Evolutionary conservation across 257 asterid genomes (phyloP).

Genomic region (Catharanthus roseus): DNA sequence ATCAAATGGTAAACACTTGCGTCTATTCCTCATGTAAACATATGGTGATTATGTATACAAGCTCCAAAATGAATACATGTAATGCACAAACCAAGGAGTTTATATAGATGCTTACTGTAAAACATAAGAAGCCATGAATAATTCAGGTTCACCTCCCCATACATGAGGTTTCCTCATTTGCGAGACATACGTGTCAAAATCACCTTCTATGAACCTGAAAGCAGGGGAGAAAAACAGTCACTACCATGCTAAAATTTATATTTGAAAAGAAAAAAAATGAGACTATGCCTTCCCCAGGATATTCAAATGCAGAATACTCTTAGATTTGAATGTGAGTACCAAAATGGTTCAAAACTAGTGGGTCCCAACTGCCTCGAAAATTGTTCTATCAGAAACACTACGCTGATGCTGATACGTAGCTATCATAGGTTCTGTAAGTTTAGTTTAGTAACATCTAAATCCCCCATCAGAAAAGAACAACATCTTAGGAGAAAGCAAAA

Average conservation of each 20-base stretch:
- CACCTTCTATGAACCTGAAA: slow-evolving; percentile 92
- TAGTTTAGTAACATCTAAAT: neutral
- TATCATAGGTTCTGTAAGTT: neutral
- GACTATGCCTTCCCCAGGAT: neutral
- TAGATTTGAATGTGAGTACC: too few species aligned
- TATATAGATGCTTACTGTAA: slow-evolving; percentile 53
- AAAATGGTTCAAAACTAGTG: too few species aligned
- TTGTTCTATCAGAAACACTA: neutral
- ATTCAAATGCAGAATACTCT: neutral
- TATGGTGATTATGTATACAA: neutral
- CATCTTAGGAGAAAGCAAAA: neutral
- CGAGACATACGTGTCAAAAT: slow-evolving; percentile 68
- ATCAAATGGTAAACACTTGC: too few species aligned
- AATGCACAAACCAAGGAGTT: neutral
- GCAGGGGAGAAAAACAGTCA: neutral
- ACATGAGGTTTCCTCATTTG: slow-evolving; percentile 75
- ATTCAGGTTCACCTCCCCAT: slow-evolving; percentile 99
- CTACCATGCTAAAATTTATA: neutral
- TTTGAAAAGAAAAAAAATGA: neutral
- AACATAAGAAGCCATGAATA: slow-evolving; percentile 93
- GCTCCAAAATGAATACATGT: neutral
- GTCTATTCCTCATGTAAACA: too few species aligned
- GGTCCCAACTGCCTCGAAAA: neutral
- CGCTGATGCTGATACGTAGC: too few species aligned
- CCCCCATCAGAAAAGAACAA: neutral